phyloP scores from a whole-genome alignment of 352 stramenopile species.

The Aphanomyces euteiches region DNA sequence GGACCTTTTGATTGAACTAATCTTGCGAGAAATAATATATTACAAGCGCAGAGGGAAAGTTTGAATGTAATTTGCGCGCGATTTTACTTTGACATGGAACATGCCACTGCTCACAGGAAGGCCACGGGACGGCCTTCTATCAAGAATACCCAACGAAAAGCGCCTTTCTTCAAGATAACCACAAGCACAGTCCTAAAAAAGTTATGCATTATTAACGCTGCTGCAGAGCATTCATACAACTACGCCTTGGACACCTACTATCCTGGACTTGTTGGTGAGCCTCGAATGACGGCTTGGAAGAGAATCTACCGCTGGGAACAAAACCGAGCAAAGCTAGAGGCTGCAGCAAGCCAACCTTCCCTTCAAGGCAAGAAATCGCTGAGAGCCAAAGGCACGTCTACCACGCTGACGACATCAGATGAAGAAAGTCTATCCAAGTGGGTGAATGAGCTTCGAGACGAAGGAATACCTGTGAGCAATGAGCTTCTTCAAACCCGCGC shows the following conservation, averaged over 20 bases:
- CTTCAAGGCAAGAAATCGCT: not conserved
- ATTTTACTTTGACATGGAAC: no score
- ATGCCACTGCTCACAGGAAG: no score
- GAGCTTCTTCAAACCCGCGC: slow-evolving; percentile 1
- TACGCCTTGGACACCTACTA: not conserved
- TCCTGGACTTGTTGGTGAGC: not conserved
- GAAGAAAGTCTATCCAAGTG: not conserved
- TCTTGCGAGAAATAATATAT: no score
- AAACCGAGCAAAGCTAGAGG: not conserved
- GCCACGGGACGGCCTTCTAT: slow-evolving; percentile 4
- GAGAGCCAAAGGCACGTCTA: not conserved
- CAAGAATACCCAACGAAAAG: not conserved
- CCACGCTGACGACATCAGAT: not conserved
- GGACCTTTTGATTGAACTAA: no score
- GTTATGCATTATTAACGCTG: slow-evolving; percentile 9
- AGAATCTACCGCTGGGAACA: slow-evolving; percentile 13
- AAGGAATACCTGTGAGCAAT: slow-evolving; percentile 9
- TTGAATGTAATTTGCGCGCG: no score
- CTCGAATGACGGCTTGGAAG: slow-evolving; percentile 11
- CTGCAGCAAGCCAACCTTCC: not conserved
- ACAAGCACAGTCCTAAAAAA: not conserved
- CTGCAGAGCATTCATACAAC: not conserved
- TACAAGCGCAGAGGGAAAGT: no score
- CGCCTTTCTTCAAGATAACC: not conserved
- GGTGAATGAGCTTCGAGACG: slow-evolving; percentile 2